Conservation (phyloP, 2,329 filamentous ascomycete species). For the Trichoderma asperellum region DNA sequence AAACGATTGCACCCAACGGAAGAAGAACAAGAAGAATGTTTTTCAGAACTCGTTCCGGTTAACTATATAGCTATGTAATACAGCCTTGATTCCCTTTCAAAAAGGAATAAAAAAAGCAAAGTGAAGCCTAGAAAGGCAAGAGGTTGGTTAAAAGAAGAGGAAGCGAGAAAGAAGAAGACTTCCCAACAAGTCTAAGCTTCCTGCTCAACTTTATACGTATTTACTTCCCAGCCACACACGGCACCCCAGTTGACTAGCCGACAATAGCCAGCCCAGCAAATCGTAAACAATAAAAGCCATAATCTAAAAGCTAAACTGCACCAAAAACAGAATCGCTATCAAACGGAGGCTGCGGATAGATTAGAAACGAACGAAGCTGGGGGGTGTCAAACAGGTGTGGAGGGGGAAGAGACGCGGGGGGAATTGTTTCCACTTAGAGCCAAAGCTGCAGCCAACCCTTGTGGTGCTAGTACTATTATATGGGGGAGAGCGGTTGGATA, state of each 20-base stretch:
- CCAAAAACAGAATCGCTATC: neutral
- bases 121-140: slow-evolving; percentile 32
- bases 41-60: neutral
- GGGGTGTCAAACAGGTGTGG: slow-evolving; percentile 3
- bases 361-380: neutral
- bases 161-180: neutral
- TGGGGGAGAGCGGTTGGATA: neutral
- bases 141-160: slow-evolving; percentile 10
- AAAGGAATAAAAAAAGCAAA: slow-evolving; percentile 29
- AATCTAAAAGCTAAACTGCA: neutral
- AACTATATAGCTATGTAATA: slow-evolving; percentile 20
- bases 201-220: slow-evolving; percentile 15
- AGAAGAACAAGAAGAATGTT: neutral
- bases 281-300: neutral
- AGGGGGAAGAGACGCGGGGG: slow-evolving; percentile 13
- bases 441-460: neutral
- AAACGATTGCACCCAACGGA: neutral
- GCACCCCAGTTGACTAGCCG: neutral
- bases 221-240: neutral
- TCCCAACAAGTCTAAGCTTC: neutral
- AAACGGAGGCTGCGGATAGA: slow-evolving; percentile 18
- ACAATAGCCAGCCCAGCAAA: slow-evolving; percentile 1
- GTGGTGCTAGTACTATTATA: neutral
- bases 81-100: neutral
- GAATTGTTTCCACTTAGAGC: slow-evolving; percentile 12